Evolutionary conservation across 495 filamentous ascomycete species (phyloP).

Genomic region (Recurvomyces mirabilis): DNA sequence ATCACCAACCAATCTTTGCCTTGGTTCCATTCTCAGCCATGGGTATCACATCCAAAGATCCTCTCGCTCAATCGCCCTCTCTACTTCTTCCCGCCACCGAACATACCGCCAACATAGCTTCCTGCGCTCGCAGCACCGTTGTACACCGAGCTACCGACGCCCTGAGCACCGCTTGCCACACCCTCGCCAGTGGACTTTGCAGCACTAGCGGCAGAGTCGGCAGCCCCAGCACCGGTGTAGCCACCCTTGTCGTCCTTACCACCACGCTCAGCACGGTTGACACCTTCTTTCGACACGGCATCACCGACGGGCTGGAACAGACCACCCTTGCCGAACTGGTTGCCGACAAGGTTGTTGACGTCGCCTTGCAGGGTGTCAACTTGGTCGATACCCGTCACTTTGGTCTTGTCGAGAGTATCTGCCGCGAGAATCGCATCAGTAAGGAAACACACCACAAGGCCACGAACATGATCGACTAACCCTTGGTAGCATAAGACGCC

Average conservation of each 20-base stretch:
- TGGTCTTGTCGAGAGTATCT: slow-evolving; percentile 55
- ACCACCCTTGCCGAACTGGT: slow-evolving; percentile 53
- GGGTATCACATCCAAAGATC: too few relatives aligned
- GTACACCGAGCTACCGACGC: slow-evolving; percentile 10
- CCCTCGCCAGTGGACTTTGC: slow-evolving; percentile 16
- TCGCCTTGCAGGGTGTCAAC: slow-evolving; percentile 54
- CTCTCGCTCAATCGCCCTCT: not conserved
- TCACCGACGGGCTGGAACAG: slow-evolving; percentile 51
- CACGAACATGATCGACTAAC: too few relatives aligned
- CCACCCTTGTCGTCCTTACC: slow-evolving; percentile 50
- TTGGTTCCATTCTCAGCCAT: too few relatives aligned
- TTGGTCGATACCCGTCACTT: slow-evolving; percentile 50
- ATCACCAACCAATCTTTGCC: too few relatives aligned
- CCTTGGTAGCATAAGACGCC: slow-evolving; percentile 50
- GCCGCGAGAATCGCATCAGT: too few relatives aligned
- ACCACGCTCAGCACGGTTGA: slow-evolving; percentile 50
- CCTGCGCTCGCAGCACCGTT: slow-evolving; percentile 28
- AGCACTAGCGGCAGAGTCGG: too few relatives aligned
- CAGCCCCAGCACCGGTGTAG: slow-evolving; percentile 27
- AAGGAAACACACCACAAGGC: too few relatives aligned
- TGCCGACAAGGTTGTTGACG: slow-evolving; percentile 44
- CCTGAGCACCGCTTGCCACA: slow-evolving; percentile 16
- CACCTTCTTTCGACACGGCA: slow-evolving; percentile 46
- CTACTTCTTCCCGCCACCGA: slow-evolving; percentile 22
- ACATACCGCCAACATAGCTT: slow-evolving; percentile 27